Conservation (phyloP, 495 filamentous ascomycete genomes). For the Haplographium delicatum region DNA sequence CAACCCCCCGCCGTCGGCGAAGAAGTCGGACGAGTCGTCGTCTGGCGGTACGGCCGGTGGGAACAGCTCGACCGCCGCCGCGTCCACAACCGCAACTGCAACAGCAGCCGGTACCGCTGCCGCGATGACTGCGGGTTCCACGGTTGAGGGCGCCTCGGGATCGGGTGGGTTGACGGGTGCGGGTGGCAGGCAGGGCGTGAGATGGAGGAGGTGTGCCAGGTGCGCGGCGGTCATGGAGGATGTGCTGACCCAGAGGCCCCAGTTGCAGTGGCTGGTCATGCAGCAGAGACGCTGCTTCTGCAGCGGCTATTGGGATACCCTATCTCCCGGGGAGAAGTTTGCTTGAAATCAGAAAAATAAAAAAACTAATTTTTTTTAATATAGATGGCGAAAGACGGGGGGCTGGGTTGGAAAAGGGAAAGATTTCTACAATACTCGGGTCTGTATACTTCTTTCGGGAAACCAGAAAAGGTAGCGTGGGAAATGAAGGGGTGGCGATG, state of each 20-base stretch:
- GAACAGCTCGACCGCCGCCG: background rate
- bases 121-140: background rate
- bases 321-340: constrained; percentile 23
- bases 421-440: too few species aligned
- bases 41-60: background rate
- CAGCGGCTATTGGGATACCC: constrained; percentile 42
- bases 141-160: constrained; percentile 16
- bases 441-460: too few species aligned
- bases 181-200: constrained; percentile 15
- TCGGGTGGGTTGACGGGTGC: constrained; percentile 12
- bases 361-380: too few species aligned
- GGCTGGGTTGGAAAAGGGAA: too few species aligned
- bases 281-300: constrained; percentile 50
- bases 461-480: too few species aligned
- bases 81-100: background rate
- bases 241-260: constrained; percentile 33
- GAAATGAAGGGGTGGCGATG: too few species aligned
- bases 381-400: too few species aligned
- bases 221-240: constrained; percentile 64
- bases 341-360: too few species aligned
- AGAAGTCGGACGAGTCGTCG: background rate
- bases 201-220: constrained; percentile 53
- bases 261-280: constrained; percentile 44
- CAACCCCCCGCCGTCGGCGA: constrained; percentile 11
- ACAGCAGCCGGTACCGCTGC: constrained; percentile 20